Conservation (phyloP, 2,329 filamentous ascomycete species). For the Aspergillus brasiliensis region DNA sequence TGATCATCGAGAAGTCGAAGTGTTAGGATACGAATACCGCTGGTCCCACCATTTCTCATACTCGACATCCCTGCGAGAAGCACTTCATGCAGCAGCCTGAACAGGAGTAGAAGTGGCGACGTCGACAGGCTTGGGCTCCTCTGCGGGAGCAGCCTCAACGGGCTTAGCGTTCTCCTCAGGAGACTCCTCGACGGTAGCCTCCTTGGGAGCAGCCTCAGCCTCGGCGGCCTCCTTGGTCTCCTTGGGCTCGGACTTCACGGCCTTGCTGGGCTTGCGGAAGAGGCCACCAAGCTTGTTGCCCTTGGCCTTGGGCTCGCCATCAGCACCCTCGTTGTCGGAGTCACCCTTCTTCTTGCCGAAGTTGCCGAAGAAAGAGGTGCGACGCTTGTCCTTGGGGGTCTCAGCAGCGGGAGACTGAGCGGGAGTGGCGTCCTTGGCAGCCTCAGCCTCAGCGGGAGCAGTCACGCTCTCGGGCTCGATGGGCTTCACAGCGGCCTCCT, state of each 20-base stretch:
- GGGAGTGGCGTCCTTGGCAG: slow-evolving; percentile 35
- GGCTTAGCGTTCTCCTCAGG: slow-evolving; percentile 31
- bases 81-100: slow-evolving; percentile 47
- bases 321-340: slow-evolving; percentile 50
- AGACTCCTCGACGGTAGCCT: slow-evolving; percentile 28
- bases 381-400: slow-evolving; percentile 51
- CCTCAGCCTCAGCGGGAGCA: slow-evolving; percentile 45
- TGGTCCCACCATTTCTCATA: slow-evolving; percentile 47
- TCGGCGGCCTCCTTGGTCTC: slow-evolving; percentile 33
- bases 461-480: slow-evolving; percentile 46
- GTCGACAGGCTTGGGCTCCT: slow-evolving; percentile 38
- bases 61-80: slow-evolving; percentile 36
- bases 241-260: slow-evolving; percentile 46
- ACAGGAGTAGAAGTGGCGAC: slow-evolving; percentile 40
- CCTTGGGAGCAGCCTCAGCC: slow-evolving; percentile 34
- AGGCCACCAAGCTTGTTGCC: slow-evolving; percentile 49
- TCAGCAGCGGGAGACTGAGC: slow-evolving; percentile 34
- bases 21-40: slow-evolving; percentile 32
- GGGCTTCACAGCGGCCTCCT: slow-evolving; percentile 40
- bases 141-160: slow-evolving; percentile 27
- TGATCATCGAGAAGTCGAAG: slow-evolving; percentile 26
- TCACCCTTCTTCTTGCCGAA: slow-evolving; percentile 55
- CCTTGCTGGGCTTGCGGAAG: slow-evolving; percentile 53
- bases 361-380: slow-evolving; percentile 57
- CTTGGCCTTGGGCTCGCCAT: slow-evolving; percentile 49